Conservation (phyloP, 2,329 filamentous ascomycete species). For the Fusarium lateritium region DNA sequence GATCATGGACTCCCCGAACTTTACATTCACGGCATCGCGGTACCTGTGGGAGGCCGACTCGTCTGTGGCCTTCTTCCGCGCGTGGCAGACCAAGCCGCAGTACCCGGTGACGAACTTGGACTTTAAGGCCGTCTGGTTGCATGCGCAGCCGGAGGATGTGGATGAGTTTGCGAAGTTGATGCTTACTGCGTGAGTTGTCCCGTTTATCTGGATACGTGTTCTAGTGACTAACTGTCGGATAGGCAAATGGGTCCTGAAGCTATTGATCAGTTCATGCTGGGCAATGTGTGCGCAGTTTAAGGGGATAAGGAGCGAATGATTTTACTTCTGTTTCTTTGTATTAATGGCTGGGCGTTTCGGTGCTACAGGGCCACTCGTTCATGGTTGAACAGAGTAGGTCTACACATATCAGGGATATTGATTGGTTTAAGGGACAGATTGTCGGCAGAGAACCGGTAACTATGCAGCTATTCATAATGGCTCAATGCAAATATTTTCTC, state of each 20-base stretch:
- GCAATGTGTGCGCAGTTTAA: constrained; percentile 43
- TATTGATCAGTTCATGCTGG: constrained; percentile 56
- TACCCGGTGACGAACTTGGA: constrained; percentile 54
- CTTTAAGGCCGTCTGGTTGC: constrained; percentile 56
- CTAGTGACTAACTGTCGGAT: constrained; percentile 7
- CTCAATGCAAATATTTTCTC: no score
- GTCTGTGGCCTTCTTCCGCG: constrained; percentile 59
- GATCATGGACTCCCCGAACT: constrained; percentile 24
- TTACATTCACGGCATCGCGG: constrained; percentile 57
- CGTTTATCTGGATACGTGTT: background rate
- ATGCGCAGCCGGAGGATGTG: constrained; percentile 55
- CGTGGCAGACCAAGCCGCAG: constrained; percentile 61
- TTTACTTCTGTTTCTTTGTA: background rate
- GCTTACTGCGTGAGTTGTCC: constrained; percentile 55
- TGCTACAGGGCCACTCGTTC: background rate
- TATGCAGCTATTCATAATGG: background rate
- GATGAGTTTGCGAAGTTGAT: constrained; percentile 59
- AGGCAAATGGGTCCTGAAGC: constrained; percentile 56
- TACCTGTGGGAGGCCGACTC: constrained; percentile 61
- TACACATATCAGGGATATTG: background rate
- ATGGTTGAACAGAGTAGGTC: background rate
- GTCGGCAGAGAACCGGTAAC: background rate
- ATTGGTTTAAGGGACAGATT: background rate
- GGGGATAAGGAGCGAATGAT: background rate
- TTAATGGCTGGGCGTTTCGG: background rate